A percentile compares a stretch with the other conserved stretches of the same genome.
Conservation (phyloP, 495 filamentous ascomycete species). For the Trichocladium uniseriatum region DNA sequence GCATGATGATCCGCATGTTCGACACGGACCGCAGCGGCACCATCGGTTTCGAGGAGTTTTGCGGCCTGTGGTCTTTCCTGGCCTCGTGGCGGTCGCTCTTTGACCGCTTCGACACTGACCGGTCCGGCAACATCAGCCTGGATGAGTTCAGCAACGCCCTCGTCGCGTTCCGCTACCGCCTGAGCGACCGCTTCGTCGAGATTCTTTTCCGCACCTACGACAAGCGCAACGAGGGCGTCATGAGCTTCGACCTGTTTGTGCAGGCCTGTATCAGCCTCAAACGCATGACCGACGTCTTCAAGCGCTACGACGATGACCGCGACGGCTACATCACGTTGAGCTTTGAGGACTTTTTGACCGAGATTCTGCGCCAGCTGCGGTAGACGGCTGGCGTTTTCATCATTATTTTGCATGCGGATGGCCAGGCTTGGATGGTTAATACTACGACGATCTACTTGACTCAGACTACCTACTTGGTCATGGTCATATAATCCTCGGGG, state of each 20-base stretch:
- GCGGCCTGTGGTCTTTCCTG: constrained; percentile 88
- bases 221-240: constrained; percentile 52
- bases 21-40: constrained; percentile 79
- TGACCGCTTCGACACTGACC: constrained; percentile 89
- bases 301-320: constrained; percentile 94
- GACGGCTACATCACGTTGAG: constrained; percentile 83
- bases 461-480: not conserved
- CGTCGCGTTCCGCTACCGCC: constrained; percentile 86
- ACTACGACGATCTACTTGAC: not conserved
- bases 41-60: constrained; percentile 93
- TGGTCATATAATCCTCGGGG: not conserved
- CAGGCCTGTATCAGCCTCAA: constrained; percentile 94
- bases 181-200: constrained; percentile 71
- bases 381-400: constrained; percentile 6
- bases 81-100: constrained; percentile 90
- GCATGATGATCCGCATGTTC: constrained; percentile 99
- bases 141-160: constrained; percentile 87
- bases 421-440: not conserved
- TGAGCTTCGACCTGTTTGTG: constrained; percentile 96
- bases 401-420: not conserved
- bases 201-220: constrained; percentile 64
- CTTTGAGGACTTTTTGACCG: constrained; percentile 73
- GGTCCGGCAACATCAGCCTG: constrained; percentile 73
- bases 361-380: constrained; percentile 43
- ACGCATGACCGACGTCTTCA: constrained; percentile 98